phyloP scores from a whole-genome alignment of 176 grass and related monocot species.

The Musa acuminata region DNA sequence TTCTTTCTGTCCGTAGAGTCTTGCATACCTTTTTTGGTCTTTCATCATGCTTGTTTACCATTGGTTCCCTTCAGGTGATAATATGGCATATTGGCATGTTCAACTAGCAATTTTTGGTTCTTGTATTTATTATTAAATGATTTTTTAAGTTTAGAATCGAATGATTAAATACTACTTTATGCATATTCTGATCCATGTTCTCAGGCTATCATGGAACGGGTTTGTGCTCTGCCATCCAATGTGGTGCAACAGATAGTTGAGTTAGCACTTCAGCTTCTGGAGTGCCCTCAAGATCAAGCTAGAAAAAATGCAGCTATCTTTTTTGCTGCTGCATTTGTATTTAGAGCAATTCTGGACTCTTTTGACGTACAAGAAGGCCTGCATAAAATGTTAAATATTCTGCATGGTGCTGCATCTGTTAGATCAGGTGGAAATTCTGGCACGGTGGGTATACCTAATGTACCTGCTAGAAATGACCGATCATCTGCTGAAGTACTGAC shows the following conservation, averaged over 20 bases:
- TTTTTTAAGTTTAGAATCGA: not conserved
- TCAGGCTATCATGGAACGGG: constrained; percentile 91
- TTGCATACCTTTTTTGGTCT: constrained; percentile 69
- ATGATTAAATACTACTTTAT: not conserved
- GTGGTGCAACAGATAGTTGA: constrained; percentile 75
- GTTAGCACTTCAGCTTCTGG: constrained; percentile 79
- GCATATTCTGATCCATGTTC: constrained; percentile 7
- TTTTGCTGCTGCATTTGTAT: constrained; percentile 91
- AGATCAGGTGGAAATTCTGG: constrained; percentile 66
- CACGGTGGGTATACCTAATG: constrained; percentile 43
- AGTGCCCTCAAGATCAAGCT: constrained; percentile 72
- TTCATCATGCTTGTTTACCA: constrained; percentile 88
- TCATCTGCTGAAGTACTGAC: constrained; percentile 59
- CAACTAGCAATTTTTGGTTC: not conserved
- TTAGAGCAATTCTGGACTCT: constrained; percentile 86
- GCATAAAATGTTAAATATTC: constrained; percentile 75
- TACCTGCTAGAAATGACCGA: constrained; percentile 46
- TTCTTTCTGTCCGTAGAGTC: constrained; percentile 62
- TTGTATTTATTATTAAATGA: not conserved
- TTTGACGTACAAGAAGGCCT: constrained; percentile 80
- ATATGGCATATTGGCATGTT: not conserved
- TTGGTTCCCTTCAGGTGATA: constrained; percentile 89
- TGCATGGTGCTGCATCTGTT: constrained; percentile 61
- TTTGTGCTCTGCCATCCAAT: constrained; percentile 66
- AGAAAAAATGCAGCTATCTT: constrained; percentile 87